Evolutionary conservation across 306 rosid species (phyloP).

Genomic region (Quercus cerris): DNA sequence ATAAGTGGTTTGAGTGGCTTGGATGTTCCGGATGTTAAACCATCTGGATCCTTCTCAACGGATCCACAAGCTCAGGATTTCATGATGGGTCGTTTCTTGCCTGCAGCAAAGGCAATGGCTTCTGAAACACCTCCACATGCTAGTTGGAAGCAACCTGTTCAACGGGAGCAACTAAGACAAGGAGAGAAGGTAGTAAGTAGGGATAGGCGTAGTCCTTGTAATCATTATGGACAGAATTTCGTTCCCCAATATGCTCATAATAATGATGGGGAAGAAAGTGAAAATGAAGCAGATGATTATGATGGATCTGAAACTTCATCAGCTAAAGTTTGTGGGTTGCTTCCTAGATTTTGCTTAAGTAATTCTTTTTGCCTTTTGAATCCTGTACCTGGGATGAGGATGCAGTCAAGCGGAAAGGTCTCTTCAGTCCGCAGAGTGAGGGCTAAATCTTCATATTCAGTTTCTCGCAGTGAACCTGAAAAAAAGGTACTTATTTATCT

Average conservation of each 20-base stretch:
- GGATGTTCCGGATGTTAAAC: slow-evolving; percentile 48
- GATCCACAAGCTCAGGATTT: slow-evolving; percentile 58
- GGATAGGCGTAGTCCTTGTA: slow-evolving; percentile 30
- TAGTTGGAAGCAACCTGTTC: slow-evolving; percentile 41
- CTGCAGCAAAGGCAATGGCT: slow-evolving; percentile 88
- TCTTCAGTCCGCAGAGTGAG: slow-evolving; percentile 37
- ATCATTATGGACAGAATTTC: slow-evolving; percentile 30
- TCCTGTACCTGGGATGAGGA: slow-evolving; percentile 55
- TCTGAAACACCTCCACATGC: slow-evolving; percentile 53
- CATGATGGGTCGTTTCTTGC: slow-evolving; percentile 86
- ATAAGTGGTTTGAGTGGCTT: slow-evolving; percentile 66
- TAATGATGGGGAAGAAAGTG: slow-evolving; percentile 39
- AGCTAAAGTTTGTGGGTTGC: slow-evolving; percentile 46
- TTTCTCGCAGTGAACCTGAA: slow-evolving; percentile 37
- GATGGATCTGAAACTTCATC: slow-evolving; percentile 28
- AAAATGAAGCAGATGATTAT: slow-evolving; percentile 41
- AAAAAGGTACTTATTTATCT: slow-evolving; percentile 36
- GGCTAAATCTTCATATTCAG: slow-evolving; percentile 32
- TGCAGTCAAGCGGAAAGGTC: slow-evolving; percentile 28
- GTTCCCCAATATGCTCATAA: slow-evolving; percentile 33
- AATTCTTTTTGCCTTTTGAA: slow-evolving; percentile 37
- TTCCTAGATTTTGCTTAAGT: slow-evolving; percentile 49
- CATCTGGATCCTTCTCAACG: slow-evolving; percentile 43
- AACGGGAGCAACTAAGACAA: slow-evolving; percentile 48
- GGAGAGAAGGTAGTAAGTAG: slow-evolving; percentile 25